Evolutionary conservation across 192 early-diverging fungal species (phyloP), one percentile per base, ranked within the genome.

Genomic region (Coemansia erecta): DNA sequence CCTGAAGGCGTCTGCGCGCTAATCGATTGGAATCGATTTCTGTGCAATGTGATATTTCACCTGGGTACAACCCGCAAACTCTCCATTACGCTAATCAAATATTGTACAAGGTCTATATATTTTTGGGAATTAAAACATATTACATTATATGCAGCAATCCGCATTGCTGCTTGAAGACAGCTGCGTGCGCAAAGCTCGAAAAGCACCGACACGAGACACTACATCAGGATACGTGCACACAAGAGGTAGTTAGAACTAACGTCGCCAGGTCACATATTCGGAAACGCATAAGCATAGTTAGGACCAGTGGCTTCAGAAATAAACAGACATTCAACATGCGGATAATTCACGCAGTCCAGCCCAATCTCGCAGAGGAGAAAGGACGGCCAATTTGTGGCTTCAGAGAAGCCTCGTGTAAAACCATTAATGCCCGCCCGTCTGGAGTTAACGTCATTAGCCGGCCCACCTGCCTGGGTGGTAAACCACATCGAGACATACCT

Each of bases 361-460:
- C 61, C 28, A 51, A 31, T 31, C 28, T 33, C 11, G 18, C 22
- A 43, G 24, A 53, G 22, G 52, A 56, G 47, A n/a, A 52, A 39
- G 18, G 40, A 53, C 64, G 74, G 74, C 74, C 74, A 77, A 68
- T 77, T 73, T 71, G 56, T 19, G 52, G 68, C 26, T 37, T 41
- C 65, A 18, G 43, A 51, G 57, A 51, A 13, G 21, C 74, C 68
- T 77, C 74, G 74, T 59, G 45, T 22, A 63, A 31, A 39, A 58
- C 15, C 74, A 71, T 67, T 71, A 50, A 68, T 77, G 74, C 55
- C 74, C 74, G 74, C 74, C 74, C 74, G 74, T 77, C 74, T 70
- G 68, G 48, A 44, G 43, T 64, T 77, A 33, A 46, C 68, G 68
- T 77, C 74, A 77, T 58, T 43, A 77, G 66, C 72, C 58, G 10